These are phyloP conservation scores for Paraurostyla sp. DNA, from an alignment of 73 alveolate species.

Conservation along the genomic window DNA sequence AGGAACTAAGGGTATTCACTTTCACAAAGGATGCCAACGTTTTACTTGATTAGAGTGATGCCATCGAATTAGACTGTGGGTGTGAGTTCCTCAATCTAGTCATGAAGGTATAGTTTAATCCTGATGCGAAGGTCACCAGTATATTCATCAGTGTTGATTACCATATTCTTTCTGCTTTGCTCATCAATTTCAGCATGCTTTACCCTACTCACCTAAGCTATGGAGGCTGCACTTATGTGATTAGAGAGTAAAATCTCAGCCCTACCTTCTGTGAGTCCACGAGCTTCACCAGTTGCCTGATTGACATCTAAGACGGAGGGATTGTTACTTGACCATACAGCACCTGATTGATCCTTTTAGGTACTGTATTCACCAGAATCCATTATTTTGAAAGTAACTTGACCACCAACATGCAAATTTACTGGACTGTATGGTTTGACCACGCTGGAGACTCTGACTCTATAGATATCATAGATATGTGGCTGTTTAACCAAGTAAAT, in stretches of 20 bases:
- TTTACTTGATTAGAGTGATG: conserved; percentile 25
- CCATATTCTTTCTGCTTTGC: conserved; percentile 15
- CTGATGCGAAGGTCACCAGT: conserved; percentile 44
- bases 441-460: conserved; percentile 63
- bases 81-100: conserved; percentile 42
- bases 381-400: conserved; percentile 58
- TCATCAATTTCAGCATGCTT: conserved; percentile 71
- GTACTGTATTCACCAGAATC: conserved; percentile 49
- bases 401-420: conserved; percentile 68
- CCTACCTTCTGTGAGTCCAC: conserved; percentile 69
- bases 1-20: conserved; percentile 24
- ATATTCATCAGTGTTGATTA: conserved; percentile 64
- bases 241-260: conserved; percentile 61
- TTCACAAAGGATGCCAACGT: conserved; percentile 48
- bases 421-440: conserved; percentile 71
- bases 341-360: conserved; percentile 16
- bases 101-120: conserved; percentile 9
- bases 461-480: conserved; percentile 47
- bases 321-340: conserved; percentile 45
- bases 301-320: conserved; percentile 50
- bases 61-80: conserved; percentile 64
- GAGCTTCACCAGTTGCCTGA: conserved; percentile 62
- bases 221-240: conserved; percentile 59
- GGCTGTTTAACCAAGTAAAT: conserved; percentile 60
- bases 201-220: conserved; percentile 68